These are phyloP conservation scores for Mimosa bimucronata DNA, from an alignment of 306 rosid species.

Conservation along the genomic window DNA sequence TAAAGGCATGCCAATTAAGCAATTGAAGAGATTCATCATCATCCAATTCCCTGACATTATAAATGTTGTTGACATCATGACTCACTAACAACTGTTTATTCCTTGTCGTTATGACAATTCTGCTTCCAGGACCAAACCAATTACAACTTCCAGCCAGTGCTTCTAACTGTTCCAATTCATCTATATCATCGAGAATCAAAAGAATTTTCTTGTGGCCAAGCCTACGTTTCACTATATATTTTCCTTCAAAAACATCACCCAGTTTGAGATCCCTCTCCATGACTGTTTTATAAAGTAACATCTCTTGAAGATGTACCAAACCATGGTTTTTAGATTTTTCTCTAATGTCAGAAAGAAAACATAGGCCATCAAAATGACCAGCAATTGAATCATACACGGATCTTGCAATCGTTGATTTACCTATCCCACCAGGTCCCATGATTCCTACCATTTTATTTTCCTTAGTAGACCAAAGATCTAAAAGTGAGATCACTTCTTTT, in stretches of 20 bases:
- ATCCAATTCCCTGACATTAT: background rate
- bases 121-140: background rate
- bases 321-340: background rate
- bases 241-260: background rate
- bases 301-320: background rate
- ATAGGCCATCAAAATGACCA: background rate
- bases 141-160: background rate
- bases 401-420: background rate
- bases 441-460: background rate
- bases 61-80: background rate
- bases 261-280: background rate
- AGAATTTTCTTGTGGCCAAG: background rate
- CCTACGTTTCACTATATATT: background rate
- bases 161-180: background rate
- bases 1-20: constrained; percentile 24
- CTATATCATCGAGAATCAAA: background rate
- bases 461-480: background rate
- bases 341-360: background rate
- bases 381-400: background rate
- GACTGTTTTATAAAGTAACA: background rate
- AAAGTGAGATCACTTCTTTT: background rate
- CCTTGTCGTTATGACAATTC: background rate
- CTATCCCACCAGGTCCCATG: background rate
- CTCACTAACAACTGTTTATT: background rate
- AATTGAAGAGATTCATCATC: background rate